Evolutionary conservation across 2,329 filamentous ascomycete species (phyloP), one percentile per base, ranked within the genome.

Genomic region (Hymenoscyphus occultus): DNA sequence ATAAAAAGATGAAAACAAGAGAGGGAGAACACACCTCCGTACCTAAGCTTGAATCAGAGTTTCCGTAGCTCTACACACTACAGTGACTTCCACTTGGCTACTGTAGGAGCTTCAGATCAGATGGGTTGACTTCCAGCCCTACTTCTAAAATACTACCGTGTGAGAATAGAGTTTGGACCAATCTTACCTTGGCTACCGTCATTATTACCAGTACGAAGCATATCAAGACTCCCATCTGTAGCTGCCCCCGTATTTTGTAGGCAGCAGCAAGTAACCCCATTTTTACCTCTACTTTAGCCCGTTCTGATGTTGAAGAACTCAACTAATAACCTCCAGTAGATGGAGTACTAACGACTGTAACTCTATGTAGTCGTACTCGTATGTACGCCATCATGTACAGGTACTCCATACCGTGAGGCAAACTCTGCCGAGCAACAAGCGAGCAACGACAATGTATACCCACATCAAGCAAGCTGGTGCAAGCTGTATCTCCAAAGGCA

Each of bases 71-170:
- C 9, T 35, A 35, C 28, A 28, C 2, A 4, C 9, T 35, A 35
- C 28, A 28, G 28, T 28, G 28, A 3, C 19, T 54, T 54, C 10
- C 48, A 54, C 19, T 51, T 51, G 45, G 2, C 48, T 28, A 28
- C 28, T 28, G 13, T 13, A 19, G 48, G 48, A 10, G 10, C 48
- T 54, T 22, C 22, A 22, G 19, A 22, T 12, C n/a, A 54, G 48
- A 54, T 35, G 35, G 35, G 35, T 35, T 35, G 35, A 54, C 48
- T 54, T 54, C 48, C 48, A 54, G 48, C 48, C 48, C 48, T 28
- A 28, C 28, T 28, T 28, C 28, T 54, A 54, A 54, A 54, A 54
- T 54, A 54, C 19, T 54, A 54, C 19, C 48, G 19, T 28, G 22
- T 19, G 10, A 54, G 22, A 54, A 54, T 22, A 28, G 48, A 54